Percentiles rank a stretch among this genome's conserved stretches.
These are phyloP conservation scores for Stephania cephalantha DNA, from an alignment of 164 flowering plant genomes.

Conservation along the genomic window DNA sequence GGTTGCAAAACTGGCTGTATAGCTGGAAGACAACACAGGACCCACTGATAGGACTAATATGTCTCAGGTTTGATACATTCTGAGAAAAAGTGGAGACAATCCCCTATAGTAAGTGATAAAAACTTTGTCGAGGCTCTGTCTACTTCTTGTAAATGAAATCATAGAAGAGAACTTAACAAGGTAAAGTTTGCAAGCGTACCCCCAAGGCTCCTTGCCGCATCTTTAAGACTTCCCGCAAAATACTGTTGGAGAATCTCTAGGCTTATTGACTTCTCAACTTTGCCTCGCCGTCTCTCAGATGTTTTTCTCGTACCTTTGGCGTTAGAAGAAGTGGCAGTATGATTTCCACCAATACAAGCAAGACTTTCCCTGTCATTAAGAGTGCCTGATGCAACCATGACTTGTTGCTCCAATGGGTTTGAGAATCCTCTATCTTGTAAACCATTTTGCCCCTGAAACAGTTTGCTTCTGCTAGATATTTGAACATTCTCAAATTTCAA, in stretches of 20 bases:
- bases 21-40: too few relatives aligned
- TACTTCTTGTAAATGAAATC: not conserved
- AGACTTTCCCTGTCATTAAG: constrained; percentile 16
- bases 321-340: constrained; percentile 20
- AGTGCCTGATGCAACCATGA: constrained; percentile 19
- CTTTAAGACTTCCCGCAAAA: constrained; percentile 95
- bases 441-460: constrained; percentile 20
- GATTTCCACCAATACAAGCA: constrained; percentile 19
- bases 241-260: constrained; percentile 88
- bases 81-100: too few relatives aligned
- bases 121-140: too few relatives aligned
- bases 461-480: constrained; percentile 16
- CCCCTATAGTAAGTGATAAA: too few relatives aligned
- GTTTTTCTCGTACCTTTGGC: constrained; percentile 32
- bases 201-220: constrained; percentile 96
- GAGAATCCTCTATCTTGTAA: constrained; percentile 25
- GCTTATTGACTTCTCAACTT: constrained; percentile 82
- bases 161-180: not conserved
- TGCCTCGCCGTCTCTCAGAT: constrained; percentile 60
- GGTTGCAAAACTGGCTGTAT: too few relatives aligned
- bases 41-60: too few relatives aligned
- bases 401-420: constrained; percentile 23
- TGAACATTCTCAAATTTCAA: constrained; percentile 25
- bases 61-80: too few relatives aligned
- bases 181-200: constrained; percentile 42